Evolutionary conservation across 2,329 filamentous ascomycete species (phyloP).

Genomic region (Talaromyces atroroseus): DNA sequence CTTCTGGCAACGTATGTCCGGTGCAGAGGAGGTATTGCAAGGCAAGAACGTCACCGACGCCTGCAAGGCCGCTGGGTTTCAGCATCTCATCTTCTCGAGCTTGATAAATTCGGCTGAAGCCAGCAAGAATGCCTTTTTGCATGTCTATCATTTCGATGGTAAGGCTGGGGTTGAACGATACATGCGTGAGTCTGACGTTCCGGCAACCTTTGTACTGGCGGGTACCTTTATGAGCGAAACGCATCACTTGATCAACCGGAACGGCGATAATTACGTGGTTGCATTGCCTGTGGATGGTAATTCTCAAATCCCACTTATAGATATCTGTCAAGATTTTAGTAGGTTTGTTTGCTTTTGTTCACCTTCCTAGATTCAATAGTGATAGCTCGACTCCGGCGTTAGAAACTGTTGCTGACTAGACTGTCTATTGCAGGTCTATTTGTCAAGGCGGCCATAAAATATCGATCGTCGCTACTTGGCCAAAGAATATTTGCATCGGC

Average conservation of each 20-base stretch:
- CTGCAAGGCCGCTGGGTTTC: conserved; percentile 21
- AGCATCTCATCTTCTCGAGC: conserved; percentile 29
- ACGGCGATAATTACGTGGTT: conserved; percentile 25
- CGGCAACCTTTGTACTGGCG: conserved; percentile 49
- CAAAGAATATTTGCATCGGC: conserved; percentile 43
- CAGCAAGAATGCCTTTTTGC: conserved; percentile 25
- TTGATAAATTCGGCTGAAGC: conserved; percentile 19
- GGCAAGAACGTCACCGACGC: conserved; percentile 25
- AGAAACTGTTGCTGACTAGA: not conserved
- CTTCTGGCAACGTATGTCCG: conserved; percentile 21
- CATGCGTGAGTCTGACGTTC: conserved; percentile 45
- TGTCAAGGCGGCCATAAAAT: conserved; percentile 28
- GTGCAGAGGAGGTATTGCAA: conserved; percentile 26
- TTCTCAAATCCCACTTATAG: conserved; percentile 41
- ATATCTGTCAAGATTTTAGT: conserved; percentile 42
- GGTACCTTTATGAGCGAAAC: conserved; percentile 51
- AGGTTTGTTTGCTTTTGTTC: conserved; percentile 27
- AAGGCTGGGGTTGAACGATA: conserved; percentile 56
- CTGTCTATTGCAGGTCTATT: conserved; percentile 21
- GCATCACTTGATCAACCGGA: conserved; percentile 26
- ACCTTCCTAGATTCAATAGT: not conserved
- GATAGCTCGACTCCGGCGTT: not conserved
- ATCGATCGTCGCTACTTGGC: conserved; percentile 41
- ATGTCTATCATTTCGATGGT: conserved; percentile 49
- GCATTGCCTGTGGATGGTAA: conserved; percentile 23